Evolutionary conservation across 2,329 filamentous ascomycete genomes (phyloP).

Genomic region (Aspergillus tubingensis): DNA sequence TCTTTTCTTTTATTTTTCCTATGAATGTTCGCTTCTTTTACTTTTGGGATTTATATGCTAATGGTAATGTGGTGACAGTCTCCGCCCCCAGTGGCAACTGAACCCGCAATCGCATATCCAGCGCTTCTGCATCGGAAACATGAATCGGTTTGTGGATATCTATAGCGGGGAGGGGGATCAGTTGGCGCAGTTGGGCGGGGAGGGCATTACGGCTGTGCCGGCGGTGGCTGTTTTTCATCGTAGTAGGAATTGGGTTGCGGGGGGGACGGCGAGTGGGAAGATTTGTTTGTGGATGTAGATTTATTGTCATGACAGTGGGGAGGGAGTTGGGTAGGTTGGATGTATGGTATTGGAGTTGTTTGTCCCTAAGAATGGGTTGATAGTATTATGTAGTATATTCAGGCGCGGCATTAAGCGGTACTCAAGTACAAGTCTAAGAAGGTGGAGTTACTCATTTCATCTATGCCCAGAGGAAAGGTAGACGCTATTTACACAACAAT

Average conservation of each 20-base stretch:
- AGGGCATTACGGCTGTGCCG: slow-evolving; percentile 91
- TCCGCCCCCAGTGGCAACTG: slow-evolving; percentile 87
- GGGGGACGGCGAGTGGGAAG: slow-evolving; percentile 89
- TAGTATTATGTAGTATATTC: not conserved
- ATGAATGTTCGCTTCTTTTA: no score
- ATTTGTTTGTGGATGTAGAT: slow-evolving; percentile 80
- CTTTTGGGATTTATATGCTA: not conserved
- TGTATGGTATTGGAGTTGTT: not conserved
- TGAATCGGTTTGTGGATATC: slow-evolving; percentile 95
- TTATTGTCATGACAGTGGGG: no score
- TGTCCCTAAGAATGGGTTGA: not conserved
- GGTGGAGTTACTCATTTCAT: slow-evolving; percentile 29
- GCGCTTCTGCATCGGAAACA: slow-evolving; percentile 91
- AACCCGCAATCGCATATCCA: slow-evolving; percentile 76
- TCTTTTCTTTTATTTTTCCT: no score
- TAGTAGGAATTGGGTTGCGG: slow-evolving; percentile 85
- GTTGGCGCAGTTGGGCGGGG: slow-evolving; percentile 82
- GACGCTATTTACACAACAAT: slow-evolving; percentile 25
- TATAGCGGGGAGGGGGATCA: slow-evolving; percentile 82
- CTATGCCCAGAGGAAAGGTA: slow-evolving; percentile 34
- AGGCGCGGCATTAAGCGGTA: not conserved
- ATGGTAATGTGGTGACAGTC: slow-evolving; percentile 40
- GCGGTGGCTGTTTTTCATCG: slow-evolving; percentile 91
- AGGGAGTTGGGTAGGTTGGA: not conserved
- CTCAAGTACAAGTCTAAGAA: slow-evolving; percentile 1